Base-by-base conservation (phyloP, 306 rosid genomes). In the Acmispon strigosus region DNA sequence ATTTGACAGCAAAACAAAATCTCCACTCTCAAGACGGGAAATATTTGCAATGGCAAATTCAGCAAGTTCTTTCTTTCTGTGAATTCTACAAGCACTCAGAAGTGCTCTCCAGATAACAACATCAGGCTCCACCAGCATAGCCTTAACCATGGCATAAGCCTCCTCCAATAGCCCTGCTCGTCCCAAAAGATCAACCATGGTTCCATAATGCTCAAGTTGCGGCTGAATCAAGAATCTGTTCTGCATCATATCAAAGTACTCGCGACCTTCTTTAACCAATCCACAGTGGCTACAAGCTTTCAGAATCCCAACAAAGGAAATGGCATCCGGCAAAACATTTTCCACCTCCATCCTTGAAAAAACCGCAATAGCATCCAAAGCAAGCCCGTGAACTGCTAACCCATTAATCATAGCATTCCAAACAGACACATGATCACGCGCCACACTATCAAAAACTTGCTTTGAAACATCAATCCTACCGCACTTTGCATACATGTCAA, bases 391-490 rank as follows among this genome's bases (percentile, higher is more conserved):
- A 71, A 75, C 73, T 4, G 92, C 96, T 27, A 89, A 69, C 48
- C 92, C 92, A 77, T 82, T 78, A 12, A 89, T 84, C 90, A 89
- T 85, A 49, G 89, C 86, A 74, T 89, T 89, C 92, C 92, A 89
- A 80, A 89, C 83, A 2, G 90, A 89, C 15, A 85, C 83, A 16
- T 87, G 79, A 78, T 77, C 61, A 1, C 62, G 86, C 37, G 2
- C 74, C 17, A 66, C 74, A 15, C 29, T 41, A 4, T 74, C 75
- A 78, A 89, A 89, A 69, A 89, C 69, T 36, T 37, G 80, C 19
- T 51, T 85, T 0, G 96, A 85, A 50, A 66, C 66, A 60, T 84
- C 73, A 22, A 89, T 84, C 75, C 82, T 85, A 67, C 92, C 89
- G 10, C 96, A 90, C 70, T 84, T 87, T 0, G 90, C 84, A 80